phyloP scores from a whole-genome alignment of 768 basidiomycete species.

The Boletus bicolor region DNA sequence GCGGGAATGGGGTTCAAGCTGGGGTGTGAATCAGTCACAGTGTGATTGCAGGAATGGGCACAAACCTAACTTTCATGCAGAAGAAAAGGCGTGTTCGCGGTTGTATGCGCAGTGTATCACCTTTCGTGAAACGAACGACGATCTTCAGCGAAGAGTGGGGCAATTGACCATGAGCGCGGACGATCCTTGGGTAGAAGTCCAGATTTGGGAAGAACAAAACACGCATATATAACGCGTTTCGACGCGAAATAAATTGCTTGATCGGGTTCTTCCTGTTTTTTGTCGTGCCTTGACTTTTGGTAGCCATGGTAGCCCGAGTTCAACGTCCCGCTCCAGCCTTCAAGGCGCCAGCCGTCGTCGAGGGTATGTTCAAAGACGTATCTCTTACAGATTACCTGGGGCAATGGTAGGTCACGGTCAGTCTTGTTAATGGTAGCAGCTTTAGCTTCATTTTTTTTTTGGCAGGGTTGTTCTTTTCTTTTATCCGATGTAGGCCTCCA shows the following conservation, averaged over 20 bases:
- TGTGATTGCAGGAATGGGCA: not conserved
- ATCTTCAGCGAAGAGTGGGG: too few species aligned
- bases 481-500: conserved; percentile 76
- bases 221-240: conserved; percentile 30
- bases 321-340: conserved; percentile 87
- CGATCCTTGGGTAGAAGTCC: not conserved
- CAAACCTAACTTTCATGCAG: not conserved
- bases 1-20: not conserved
- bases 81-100: not conserved
- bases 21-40: not conserved
- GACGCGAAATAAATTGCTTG: conserved; percentile 17
- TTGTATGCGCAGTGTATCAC: not conserved
- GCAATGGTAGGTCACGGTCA: conserved; percentile 83
- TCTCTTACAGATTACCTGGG: conserved; percentile 72
- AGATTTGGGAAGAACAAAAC: conserved; percentile 16
- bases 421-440: not conserved
- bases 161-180: too few species aligned
- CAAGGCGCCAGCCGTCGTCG: conserved; percentile 68
- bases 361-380: conserved; percentile 74
- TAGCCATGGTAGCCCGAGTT: conserved; percentile 49
- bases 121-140: too few species aligned
- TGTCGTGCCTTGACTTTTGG: not conserved
- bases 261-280: not conserved
- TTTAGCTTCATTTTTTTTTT: not conserved
- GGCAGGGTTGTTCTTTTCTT: conserved; percentile 89